phyloP scores from a whole-genome alignment of 805 yeast species.

The Candida suzukii region DNA sequence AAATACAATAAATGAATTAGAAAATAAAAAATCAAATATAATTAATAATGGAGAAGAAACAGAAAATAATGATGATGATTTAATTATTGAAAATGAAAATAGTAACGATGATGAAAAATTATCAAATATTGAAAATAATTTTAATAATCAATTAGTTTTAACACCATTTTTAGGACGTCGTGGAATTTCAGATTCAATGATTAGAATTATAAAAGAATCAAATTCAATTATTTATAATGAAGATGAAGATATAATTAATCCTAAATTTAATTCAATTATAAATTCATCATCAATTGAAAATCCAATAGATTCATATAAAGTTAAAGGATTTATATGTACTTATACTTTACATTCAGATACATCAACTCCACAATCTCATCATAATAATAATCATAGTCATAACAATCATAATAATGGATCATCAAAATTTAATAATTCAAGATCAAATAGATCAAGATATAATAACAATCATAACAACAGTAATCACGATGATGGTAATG shows the following conservation, averaged over 20 bases:
- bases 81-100: constrained; percentile 4
- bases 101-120: constrained; percentile 5
- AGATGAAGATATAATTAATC: constrained; percentile 14
- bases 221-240: constrained; percentile 34
- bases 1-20: constrained; percentile 1
- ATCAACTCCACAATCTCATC: constrained; percentile 1
- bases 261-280: not conserved
- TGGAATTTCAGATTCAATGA: constrained; percentile 37
- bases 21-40: constrained; percentile 2
- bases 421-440: not conserved
- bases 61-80: too few species aligned
- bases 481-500: not conserved
- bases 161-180: constrained; percentile 39
- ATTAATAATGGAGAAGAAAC: too few species aligned
- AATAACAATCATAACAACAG: not conserved
- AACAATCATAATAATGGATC: not conserved
- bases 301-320: constrained; percentile 31
- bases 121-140: not conserved
- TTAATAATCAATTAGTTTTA: constrained; percentile 19
- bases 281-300: constrained; percentile 25
- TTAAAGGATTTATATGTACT: constrained; percentile 38
- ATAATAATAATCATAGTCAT: not conserved
- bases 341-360: constrained; percentile 32
- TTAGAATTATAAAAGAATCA: constrained; percentile 40
- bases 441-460: not conserved